A percentile compares a stretch with the other conserved stretches of the same genome.
Evolutionary conservation across 306 rosid species (phyloP).

Genomic region (Potentilla sterilis): DNA sequence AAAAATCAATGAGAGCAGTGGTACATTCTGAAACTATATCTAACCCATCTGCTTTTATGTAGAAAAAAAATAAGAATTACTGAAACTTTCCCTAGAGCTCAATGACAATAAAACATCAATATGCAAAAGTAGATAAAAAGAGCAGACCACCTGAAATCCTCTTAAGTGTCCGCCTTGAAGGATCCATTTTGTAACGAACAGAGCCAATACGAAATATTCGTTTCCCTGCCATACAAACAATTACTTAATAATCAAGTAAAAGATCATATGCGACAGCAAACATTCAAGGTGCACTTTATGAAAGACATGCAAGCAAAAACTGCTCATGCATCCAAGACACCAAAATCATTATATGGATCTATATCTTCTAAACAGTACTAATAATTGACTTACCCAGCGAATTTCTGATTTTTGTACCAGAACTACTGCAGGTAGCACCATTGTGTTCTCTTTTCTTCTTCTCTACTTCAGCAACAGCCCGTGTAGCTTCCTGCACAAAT

Average conservation of each 20-base stretch:
- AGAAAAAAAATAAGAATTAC: not conserved
- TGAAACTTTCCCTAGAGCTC: not conserved
- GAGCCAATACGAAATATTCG: constrained; percentile 73
- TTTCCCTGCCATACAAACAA: constrained; percentile 57
- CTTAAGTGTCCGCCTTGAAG: constrained; percentile 80
- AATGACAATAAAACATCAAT: constrained; percentile 11
- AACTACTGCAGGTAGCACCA: constrained; percentile 40
- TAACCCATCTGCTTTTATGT: not conserved
- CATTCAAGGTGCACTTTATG: constrained; percentile 9
- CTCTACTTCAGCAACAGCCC: constrained; percentile 92
- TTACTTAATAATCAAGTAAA: constrained; percentile 28
- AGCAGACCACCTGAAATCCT: constrained; percentile 68
- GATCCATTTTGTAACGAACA: constrained; percentile 76
- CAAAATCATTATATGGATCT: constrained; percentile 13
- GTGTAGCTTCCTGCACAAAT: constrained; percentile 77
- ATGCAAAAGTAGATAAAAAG: constrained; percentile 7
- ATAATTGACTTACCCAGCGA: constrained; percentile 50
- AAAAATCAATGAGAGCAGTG: not conserved
- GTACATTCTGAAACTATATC: constrained; percentile 1
- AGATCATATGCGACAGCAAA: not conserved
- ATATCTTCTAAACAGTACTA: constrained; percentile 15
- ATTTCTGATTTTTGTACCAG: constrained; percentile 57
- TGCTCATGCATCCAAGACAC: constrained; percentile 12
- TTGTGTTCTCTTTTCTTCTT: constrained; percentile 79
- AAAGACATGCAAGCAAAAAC: not conserved